Conservation (phyloP, 1,284 basidiomycete genomes). For the Chondrostereum purpureum region DNA sequence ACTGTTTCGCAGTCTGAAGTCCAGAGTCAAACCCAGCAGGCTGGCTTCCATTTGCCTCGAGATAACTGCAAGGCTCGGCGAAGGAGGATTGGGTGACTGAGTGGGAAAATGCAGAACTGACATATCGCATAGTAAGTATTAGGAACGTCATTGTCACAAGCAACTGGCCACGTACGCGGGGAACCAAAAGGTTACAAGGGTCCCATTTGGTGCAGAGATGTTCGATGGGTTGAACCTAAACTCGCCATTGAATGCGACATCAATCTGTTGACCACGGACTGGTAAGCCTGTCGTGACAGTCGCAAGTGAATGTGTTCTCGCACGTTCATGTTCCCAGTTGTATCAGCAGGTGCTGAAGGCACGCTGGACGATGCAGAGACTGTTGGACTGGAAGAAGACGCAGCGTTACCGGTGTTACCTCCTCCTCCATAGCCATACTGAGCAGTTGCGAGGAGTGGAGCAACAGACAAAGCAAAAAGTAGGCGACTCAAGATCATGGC, state of each 20-base stretch:
- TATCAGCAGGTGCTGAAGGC: slow-evolving; percentile 37
- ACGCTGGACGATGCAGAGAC: slow-evolving; percentile 1
- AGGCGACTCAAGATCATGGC: too few species aligned
- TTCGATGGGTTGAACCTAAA: slow-evolving; percentile 41
- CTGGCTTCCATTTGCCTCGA: slow-evolving; percentile 29
- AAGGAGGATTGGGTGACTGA: slow-evolving; percentile 53
- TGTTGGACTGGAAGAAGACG: background rate
- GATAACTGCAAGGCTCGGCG: slow-evolving; percentile 39
- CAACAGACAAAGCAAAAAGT: too few species aligned
- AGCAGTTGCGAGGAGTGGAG: background rate
- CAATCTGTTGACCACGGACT: slow-evolving; percentile 27
- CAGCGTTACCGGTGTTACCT: background rate
- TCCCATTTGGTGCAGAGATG: slow-evolving; percentile 41
- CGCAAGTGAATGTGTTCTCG: slow-evolving; percentile 9
- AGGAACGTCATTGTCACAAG: background rate
- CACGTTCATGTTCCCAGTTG: slow-evolving; percentile 38
- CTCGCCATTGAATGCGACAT: slow-evolving; percentile 33
- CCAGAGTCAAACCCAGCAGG: slow-evolving; percentile 48
- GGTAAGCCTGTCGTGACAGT: background rate
- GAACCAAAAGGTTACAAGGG: slow-evolving; percentile 48
- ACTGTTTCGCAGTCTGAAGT: slow-evolving; percentile 31
- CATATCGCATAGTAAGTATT: slow-evolving; percentile 6
- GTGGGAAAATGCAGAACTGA: slow-evolving; percentile 28
- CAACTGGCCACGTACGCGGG: slow-evolving; percentile 29
- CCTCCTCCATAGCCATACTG: background rate